Evolutionary conservation across 2,329 filamentous ascomycete genomes (phyloP), one percentile per base, ranked within the genome.

Genomic region (Verticillium albo-atrum): DNA sequence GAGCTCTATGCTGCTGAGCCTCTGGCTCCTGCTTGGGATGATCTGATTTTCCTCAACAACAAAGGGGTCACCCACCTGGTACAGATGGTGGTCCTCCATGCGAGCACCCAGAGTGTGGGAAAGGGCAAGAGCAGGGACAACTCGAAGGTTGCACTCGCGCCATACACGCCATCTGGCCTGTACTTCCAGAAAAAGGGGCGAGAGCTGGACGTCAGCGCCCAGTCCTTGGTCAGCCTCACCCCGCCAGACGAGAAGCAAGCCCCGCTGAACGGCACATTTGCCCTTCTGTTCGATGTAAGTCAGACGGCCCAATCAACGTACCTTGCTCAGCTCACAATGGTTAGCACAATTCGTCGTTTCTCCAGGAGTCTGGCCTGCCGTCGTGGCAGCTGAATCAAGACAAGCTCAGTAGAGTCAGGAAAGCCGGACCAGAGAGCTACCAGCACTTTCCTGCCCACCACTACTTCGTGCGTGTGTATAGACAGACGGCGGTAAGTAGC

Each of bases 401-500:
- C 17, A 70, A 76, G 35, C 64, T 66, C 56, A 73, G 74, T 60
- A 34, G 42, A 10, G 69, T 83, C 55, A 73, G 73, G 54, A 73
- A 72, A 26, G 68, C 74, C 20, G 82, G 82, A 0, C 79, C 83
- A 0, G 69, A 71, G 3, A 68, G 71, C 50, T 85, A 83, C 61
- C 73, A 73, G 37, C 70, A 70, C 0, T 86, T 86, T 57, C 83
- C 83, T 2, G 74, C 79, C 12, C 83, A 86, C 60, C 82, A 86
- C 65, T 85, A 83, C 66, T 86, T 85, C 59, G 77, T 78, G 26
- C 76, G 82, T 12, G 75, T 85, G 5, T 85, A 81, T 63, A 78
- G 83, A 26, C 81, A 79, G 15, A 77, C 73, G 54, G 79, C 79
- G 53, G 82, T 84, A 72, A 73, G 82, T 74, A 7, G 47, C 12